phyloP scores from a whole-genome alignment of 371 early-diverging fungal species.

The Rhizopus arrhizus region DNA sequence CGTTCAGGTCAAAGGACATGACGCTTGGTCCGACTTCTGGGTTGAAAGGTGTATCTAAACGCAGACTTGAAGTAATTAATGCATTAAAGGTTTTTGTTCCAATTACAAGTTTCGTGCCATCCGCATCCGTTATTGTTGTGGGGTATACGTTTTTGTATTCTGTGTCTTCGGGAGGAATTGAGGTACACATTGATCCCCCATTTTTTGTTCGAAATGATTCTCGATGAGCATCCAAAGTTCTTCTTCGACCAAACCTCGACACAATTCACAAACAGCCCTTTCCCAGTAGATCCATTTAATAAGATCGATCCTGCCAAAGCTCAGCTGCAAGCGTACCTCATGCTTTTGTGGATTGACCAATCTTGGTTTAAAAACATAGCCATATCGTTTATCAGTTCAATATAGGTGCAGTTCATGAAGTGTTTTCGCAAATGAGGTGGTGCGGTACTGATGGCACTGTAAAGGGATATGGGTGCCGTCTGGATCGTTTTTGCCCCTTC shows the following conservation, averaged over 20 bases:
- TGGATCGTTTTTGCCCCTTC: conserved; percentile 9
- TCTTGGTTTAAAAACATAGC: conserved; percentile 10
- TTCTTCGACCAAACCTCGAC: conserved; percentile 31
- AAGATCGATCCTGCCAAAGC: conserved; percentile 8
- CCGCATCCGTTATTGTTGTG: conserved; percentile 15
- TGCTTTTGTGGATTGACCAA: conserved; percentile 14
- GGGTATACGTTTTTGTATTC: conserved; percentile 35
- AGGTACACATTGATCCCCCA: conserved; percentile 8
- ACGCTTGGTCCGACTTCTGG: conserved; percentile 15
- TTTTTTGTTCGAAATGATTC: conserved; percentile 15
- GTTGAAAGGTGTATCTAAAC: conserved; percentile 14
- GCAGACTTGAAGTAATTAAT: conserved; percentile 22
- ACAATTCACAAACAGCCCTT: conserved; percentile 27
- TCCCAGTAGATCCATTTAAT: conserved; percentile 7
- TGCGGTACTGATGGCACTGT: conserved; percentile 13
- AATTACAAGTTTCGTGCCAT: conserved; percentile 24
- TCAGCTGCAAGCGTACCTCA: background rate
- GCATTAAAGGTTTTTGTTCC: conserved; percentile 30
- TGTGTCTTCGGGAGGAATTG: conserved; percentile 20
- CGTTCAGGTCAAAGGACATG: conserved; percentile 13
- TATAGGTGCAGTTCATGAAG: conserved; percentile 9
- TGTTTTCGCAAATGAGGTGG: conserved; percentile 9
- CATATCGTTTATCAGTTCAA: conserved; percentile 6
- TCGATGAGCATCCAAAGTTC: conserved; percentile 17
- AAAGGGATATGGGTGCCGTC: conserved; percentile 10